Percentiles rank a stretch among this genome's conserved stretches.
phyloP scores from a whole-genome alignment of 2,329 filamentous ascomycete genomes.

The Microdochium bolleyi region DNA sequence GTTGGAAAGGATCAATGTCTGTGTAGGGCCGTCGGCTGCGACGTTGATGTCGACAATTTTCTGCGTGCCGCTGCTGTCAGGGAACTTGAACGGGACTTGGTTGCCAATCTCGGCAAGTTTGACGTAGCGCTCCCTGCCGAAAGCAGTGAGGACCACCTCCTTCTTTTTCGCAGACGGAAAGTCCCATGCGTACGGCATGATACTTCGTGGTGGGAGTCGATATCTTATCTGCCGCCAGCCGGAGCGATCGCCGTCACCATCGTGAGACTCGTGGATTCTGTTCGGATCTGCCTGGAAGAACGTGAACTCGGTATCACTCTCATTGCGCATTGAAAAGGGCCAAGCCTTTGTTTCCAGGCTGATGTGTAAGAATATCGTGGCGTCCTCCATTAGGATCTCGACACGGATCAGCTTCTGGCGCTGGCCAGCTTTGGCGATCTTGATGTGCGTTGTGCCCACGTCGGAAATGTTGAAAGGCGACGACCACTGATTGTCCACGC shows the following conservation, averaged over 20 bases:
- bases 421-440: constrained; percentile 84
- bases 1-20: constrained; percentile 89
- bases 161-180: constrained; percentile 97
- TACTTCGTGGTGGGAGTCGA: constrained; percentile 83
- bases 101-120: constrained; percentile 96
- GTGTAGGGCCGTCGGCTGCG: constrained; percentile 87
- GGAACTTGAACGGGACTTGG: constrained; percentile 85
- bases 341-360: constrained; percentile 89
- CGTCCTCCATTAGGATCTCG: constrained; percentile 85
- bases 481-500: constrained; percentile 94
- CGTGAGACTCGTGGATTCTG: constrained; percentile 58
- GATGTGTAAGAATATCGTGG: constrained; percentile 88
- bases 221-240: constrained; percentile 92
- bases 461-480: constrained; percentile 97
- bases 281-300: constrained; percentile 96
- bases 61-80: constrained; percentile 56
- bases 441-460: constrained; percentile 85
- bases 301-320: constrained; percentile 92
- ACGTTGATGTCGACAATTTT: constrained; percentile 98
- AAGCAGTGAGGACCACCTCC: constrained; percentile 76
- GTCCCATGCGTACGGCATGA: constrained; percentile 99
- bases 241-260: constrained; percentile 73
- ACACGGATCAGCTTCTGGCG: constrained; percentile 81
- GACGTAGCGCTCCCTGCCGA: constrained; percentile 79
- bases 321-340: constrained; percentile 98